phyloP scores from a whole-genome alignment of 164 flowering plant species.

The Echeveria elegans region DNA sequence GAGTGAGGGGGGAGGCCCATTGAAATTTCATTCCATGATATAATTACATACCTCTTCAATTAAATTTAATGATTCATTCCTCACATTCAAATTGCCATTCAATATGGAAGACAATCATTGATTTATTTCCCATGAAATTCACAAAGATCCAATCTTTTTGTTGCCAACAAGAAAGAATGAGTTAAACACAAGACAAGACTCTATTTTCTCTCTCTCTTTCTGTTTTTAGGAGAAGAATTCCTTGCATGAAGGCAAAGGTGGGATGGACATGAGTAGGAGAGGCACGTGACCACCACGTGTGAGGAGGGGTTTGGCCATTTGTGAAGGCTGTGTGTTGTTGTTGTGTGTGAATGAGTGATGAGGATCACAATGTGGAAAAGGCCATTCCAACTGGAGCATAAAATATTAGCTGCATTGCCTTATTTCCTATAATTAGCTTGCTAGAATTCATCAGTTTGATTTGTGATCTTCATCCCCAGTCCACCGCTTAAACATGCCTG shows the following conservation, averaged over 20 bases:
- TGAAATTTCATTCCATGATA: not conserved
- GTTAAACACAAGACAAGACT: not conserved
- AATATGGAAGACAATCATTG: not conserved
- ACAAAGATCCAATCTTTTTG: slow-evolving; percentile 23
- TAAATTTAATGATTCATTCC: not conserved
- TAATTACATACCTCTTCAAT: not conserved
- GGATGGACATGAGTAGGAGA: not conserved
- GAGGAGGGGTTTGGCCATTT: not conserved
- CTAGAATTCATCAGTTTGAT: no score
- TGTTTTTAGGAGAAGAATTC: not conserved
- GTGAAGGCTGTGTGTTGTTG: not conserved
- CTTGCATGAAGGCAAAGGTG: not conserved
- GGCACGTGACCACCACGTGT: not conserved
- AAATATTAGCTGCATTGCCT: not conserved
- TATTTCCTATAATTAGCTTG: not conserved
- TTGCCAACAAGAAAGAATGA: not conserved
- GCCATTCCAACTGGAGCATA: not conserved
- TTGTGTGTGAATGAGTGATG: not conserved
- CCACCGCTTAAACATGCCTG: not conserved
- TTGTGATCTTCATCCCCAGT: not conserved
- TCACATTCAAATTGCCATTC: not conserved
- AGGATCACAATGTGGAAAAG: slow-evolving; percentile 1
- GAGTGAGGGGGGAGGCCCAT: not conserved
- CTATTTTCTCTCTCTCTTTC: not conserved
- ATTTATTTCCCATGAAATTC: slow-evolving; percentile 23